Percentiles rank a stretch among this genome's conserved stretches.
phyloP scores from a whole-genome alignment of 139 green algal species.

The Chlamydomonas sphaeroides region DNA sequence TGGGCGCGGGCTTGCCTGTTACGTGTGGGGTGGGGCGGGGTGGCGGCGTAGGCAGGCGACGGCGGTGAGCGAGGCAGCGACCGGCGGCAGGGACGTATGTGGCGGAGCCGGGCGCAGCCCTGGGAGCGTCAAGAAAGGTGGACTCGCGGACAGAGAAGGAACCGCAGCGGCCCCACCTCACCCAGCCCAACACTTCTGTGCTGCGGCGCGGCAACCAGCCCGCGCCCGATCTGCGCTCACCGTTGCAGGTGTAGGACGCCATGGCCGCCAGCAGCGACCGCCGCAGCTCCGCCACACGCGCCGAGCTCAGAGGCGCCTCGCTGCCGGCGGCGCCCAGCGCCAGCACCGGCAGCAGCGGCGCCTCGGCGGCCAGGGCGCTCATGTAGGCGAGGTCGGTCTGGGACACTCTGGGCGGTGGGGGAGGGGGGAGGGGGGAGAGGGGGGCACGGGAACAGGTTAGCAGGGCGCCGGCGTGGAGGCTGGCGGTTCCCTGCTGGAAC shows the following conservation, averaged over 20 bases:
- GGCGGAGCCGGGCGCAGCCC: no score
- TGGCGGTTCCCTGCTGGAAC: no score
- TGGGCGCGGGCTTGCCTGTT: conserved; percentile 21
- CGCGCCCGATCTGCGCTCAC: no score
- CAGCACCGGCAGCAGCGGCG: conserved; percentile 35
- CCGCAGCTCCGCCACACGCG: not conserved
- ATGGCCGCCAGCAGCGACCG: conserved; percentile 7
- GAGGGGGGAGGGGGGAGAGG: not conserved
- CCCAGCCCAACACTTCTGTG: no score
- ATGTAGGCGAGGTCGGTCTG: conserved; percentile 22
- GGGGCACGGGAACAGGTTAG: not conserved
- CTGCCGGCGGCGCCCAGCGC: not conserved
- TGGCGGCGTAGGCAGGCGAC: no score
- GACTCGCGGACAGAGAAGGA: no score
- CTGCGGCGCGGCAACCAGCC: no score
- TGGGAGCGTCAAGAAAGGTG: no score
- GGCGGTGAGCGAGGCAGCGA: no score
- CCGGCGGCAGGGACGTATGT: no score
- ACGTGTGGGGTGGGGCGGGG: no score
- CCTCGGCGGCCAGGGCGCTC: conserved; percentile 9
- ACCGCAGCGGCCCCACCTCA: no score
- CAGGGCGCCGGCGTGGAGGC: not conserved
- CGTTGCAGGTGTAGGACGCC: not conserved
- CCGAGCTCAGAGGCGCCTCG: not conserved
- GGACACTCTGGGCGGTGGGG: not conserved